phyloP scores from a whole-genome alignment of 1,139 yeast species.

The Yamadazyma conglobata region DNA sequence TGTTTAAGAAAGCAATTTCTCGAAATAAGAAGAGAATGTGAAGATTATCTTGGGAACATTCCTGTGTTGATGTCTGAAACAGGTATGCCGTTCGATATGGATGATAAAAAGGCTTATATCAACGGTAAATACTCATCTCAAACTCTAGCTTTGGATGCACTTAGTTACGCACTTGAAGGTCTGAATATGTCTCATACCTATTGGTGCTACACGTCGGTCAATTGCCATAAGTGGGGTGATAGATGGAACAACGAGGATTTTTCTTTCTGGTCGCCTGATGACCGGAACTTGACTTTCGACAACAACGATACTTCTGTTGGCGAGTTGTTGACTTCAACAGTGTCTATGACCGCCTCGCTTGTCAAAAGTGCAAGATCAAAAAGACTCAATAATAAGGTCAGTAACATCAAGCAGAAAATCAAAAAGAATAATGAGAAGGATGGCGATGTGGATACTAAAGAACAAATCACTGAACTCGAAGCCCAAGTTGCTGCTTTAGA shows the following conservation, averaged over 20 bases:
- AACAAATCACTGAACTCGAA: constrained; percentile 6
- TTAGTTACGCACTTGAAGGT: constrained; percentile 73
- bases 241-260: constrained; percentile 92
- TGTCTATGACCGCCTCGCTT: constrained; percentile 13
- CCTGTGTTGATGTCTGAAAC: constrained; percentile 86
- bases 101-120: constrained; percentile 62
- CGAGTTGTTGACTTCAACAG: constrained; percentile 13
- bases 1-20: constrained; percentile 65
- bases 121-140: constrained; percentile 69
- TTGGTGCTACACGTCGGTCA: constrained; percentile 79
- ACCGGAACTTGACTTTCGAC: constrained; percentile 29
- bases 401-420: constrained; percentile 11
- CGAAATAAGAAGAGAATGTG: constrained; percentile 63
- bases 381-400: constrained; percentile 10
- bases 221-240: constrained; percentile 83
- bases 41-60: constrained; percentile 53
- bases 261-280: constrained; percentile 79
- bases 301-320: constrained; percentile 11
- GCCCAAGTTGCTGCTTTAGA: constrained; percentile 9
- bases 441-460: constrained; percentile 1
- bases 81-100: constrained; percentile 98
- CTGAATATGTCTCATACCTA: constrained; percentile 68
- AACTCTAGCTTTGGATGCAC: constrained; percentile 79
- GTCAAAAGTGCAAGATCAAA: constrained; percentile 11
- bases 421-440: constrained; percentile 6